Conservation (phyloP, 164 flowering plant genomes). For the Malania oleifera region DNA sequence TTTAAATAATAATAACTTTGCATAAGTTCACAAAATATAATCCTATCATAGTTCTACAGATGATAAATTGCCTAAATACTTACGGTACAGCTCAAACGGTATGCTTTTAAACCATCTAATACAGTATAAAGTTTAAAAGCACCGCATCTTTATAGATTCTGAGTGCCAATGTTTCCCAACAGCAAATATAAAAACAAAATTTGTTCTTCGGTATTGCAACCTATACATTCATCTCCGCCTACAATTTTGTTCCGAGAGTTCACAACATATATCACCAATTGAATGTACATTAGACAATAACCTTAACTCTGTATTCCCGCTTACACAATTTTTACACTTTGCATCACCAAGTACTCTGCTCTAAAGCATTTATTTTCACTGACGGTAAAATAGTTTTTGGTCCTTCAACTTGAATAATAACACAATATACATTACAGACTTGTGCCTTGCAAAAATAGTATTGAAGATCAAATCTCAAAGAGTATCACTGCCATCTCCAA, state of each 20-base stretch:
- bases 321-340: not conserved
- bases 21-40: too few relatives aligned
- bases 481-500: conserved; percentile 57
- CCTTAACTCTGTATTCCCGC: not conserved
- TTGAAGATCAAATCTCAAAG: conserved; percentile 22
- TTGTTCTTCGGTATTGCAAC: too few relatives aligned
- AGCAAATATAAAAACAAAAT: too few relatives aligned
- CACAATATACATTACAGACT: not conserved
- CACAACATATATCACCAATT: not conserved
- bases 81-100: too few relatives aligned
- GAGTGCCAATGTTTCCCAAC: too few relatives aligned
- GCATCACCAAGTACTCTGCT: not conserved
- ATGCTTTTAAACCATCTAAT: too few relatives aligned
- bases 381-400: not conserved
- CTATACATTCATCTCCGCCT: not conserved
- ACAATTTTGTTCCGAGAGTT: not conserved
- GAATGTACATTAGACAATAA: not conserved
- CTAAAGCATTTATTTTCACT: not conserved
- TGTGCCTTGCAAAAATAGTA: not conserved
- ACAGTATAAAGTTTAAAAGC: too few relatives aligned
- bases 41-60: too few relatives aligned
- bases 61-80: too few relatives aligned
- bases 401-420: not conserved
- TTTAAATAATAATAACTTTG: too few relatives aligned
- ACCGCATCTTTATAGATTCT: too few relatives aligned